Conservation (phyloP, 129 eudicot species). For the Flaveria bidentis region DNA sequence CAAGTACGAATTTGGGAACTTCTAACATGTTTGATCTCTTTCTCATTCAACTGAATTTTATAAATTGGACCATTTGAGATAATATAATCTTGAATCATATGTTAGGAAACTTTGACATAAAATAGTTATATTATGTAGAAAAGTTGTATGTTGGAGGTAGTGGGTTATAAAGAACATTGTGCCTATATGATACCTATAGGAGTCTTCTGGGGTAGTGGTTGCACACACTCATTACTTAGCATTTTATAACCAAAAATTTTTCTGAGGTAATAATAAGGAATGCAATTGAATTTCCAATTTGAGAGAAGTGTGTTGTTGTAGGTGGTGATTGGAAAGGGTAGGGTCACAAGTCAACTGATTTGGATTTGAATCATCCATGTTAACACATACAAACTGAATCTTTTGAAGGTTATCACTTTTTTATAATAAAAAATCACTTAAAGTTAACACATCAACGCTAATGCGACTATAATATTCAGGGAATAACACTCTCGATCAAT, state of each 20-base stretch:
- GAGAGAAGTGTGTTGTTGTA: slow-evolving; percentile 32
- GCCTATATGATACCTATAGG: slow-evolving; percentile 17
- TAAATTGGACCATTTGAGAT: too few species aligned
- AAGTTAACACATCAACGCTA: slow-evolving; percentile 15
- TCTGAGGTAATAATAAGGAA: slow-evolving; percentile 30
- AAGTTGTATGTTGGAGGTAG: slow-evolving; percentile 26
- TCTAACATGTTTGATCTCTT: too few species aligned
- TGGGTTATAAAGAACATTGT: slow-evolving; percentile 24
- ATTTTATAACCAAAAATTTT: slow-evolving; percentile 15
- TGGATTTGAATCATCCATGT: slow-evolving; percentile 27
- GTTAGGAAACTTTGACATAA: too few species aligned
- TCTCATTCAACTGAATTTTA: too few species aligned
- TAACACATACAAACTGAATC: slow-evolving; percentile 25
- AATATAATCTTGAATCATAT: too few species aligned
- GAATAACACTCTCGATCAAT: slow-evolving; percentile 15
- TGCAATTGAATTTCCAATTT: slow-evolving; percentile 39
- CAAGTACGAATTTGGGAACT: neutral
- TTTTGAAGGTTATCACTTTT: slow-evolving; percentile 11
- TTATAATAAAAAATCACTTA: neutral
- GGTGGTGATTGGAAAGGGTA: slow-evolving; percentile 37
- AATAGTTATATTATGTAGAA: neutral
- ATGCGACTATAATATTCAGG: slow-evolving; percentile 2
- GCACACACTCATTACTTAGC: slow-evolving; percentile 38
- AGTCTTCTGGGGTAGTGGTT: slow-evolving; percentile 21
- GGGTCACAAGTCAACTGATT: slow-evolving; percentile 40